phyloP scores from a whole-genome alignment of 169 alveolate genomes.

The Cyclospora cayetanensis region DNA sequence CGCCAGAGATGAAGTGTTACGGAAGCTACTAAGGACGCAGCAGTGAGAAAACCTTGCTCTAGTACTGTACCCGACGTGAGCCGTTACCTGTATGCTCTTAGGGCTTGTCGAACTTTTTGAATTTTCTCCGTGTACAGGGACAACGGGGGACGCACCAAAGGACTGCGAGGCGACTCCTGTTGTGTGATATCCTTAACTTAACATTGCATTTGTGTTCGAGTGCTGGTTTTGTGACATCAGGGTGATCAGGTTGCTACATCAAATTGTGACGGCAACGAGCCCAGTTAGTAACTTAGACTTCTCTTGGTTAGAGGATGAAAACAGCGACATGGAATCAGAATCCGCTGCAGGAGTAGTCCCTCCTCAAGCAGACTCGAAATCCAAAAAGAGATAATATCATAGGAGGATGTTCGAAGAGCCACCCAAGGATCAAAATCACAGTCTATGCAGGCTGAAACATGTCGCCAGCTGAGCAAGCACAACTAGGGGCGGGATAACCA shows the following conservation, averaged over 20 bases:
- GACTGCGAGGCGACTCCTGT: background rate
- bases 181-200: background rate
- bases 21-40: background rate
- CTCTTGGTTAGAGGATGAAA: constrained; percentile 26
- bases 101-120: background rate
- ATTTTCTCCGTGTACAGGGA: background rate
- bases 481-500: too few species aligned
- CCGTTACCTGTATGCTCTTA: background rate
- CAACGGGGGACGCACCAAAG: too few species aligned
- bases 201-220: background rate
- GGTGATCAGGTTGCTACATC: constrained; percentile 32
- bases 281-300: background rate
- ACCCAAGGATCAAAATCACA: too few species aligned
- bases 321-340: background rate
- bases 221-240: background rate
- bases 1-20: constrained; percentile 28
- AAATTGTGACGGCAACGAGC: constrained; percentile 27
- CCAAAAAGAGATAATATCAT: too few species aligned
- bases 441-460: too few species aligned
- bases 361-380: too few species aligned
- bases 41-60: constrained; percentile 2
- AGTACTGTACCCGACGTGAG: background rate
- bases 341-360: too few species aligned
- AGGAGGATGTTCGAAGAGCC: too few species aligned
- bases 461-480: too few species aligned